Conservation (phyloP, 148 eudicot genomes). For the Nepenthes gracilis region DNA sequence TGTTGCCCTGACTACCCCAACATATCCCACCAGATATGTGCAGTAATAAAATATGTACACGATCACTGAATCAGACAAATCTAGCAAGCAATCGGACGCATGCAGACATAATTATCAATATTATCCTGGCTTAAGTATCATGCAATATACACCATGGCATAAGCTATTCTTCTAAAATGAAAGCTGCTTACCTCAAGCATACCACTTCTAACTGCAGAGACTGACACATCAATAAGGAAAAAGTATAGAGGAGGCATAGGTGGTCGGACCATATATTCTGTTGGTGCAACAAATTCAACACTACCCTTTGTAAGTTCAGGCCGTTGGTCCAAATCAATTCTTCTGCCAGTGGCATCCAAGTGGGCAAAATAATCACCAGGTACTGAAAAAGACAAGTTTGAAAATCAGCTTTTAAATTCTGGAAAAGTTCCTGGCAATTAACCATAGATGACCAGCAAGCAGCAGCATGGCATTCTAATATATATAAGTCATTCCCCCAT, state of each 20-base stretch:
- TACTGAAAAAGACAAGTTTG: constrained; percentile 29
- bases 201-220: constrained; percentile 88
- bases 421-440: background rate
- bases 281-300: constrained; percentile 94
- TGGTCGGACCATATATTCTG: constrained; percentile 99
- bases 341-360: constrained; percentile 74
- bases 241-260: constrained; percentile 96
- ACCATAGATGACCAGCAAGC: background rate
- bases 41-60: no score
- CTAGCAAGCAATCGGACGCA: no score
- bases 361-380: constrained; percentile 84
- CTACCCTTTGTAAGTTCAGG: constrained; percentile 91
- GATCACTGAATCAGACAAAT: no score
- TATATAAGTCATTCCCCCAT: no score
- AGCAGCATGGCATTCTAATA: background rate
- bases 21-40: no score
- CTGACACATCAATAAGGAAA: constrained; percentile 93
- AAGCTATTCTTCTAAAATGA: background rate
- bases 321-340: constrained; percentile 78
- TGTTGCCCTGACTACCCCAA: no score
- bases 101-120: no score
- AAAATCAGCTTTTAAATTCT: background rate
- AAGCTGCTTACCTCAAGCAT: constrained; percentile 82
- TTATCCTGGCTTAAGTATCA: no score
- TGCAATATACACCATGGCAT: no score